Base-by-base conservation (phyloP, 768 basidiomycete species). In the Auricularia sp. region DNA sequence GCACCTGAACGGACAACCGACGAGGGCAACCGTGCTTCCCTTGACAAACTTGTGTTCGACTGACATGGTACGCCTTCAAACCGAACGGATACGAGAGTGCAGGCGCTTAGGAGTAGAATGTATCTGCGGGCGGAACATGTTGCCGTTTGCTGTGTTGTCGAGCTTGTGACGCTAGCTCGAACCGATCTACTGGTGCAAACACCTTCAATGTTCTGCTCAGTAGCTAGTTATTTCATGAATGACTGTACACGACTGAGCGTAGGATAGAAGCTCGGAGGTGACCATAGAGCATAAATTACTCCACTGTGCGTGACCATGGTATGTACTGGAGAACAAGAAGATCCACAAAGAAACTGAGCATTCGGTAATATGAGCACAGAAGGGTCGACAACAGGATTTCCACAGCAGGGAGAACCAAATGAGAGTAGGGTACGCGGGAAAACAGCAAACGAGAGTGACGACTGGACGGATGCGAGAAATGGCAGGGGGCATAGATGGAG, bases 1-100 rank as follows among this genome's bases (percentile, higher is more conserved):
- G 73, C 70, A 92, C 93, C 90, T 93, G 82, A 97, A 97, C 16
- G 95, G 95, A 77, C 94, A 97, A 34, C 92, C 93, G 35, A 98
- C 87, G 70, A 98, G 8, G 18, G 56, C 56, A 18, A 59, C 29
- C 23, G 56, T 33, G 16, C 33, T 59, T 34, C 14, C 11, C 56
- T 59, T 59, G 29, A 59, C 11, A 23, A 59, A 59, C 29, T 35
- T 59, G 56, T 59, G 56, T 7, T 6, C 23, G 23, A n/a, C 34
- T 21, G 56, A 8, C 56, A 59, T 59, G 4, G 56, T 59, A 18
- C 47, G 39, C 12, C 8, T 42, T 42, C 39, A 42, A 42, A 14
- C 12, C 39, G 39, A 42, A 42, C 7, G 12, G 39, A 42, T 42
- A 51, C 18, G 16, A 51, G 18, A 51, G 43, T 11, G 47, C 14